Conservation (phyloP, 805 yeast species). For the Wickerhamiella cacticola region DNA sequence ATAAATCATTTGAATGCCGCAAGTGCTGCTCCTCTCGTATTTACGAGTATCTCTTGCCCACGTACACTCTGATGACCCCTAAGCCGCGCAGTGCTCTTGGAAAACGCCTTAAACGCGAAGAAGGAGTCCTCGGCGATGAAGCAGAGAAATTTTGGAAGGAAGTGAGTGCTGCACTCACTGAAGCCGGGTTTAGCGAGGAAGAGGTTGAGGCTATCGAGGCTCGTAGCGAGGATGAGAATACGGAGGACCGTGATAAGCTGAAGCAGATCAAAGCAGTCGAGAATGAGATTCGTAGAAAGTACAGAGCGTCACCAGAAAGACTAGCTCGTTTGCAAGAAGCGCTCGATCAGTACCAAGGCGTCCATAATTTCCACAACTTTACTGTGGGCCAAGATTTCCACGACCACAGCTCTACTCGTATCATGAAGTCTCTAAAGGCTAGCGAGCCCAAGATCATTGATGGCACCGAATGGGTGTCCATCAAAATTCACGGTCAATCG, state of each 20-base stretch:
- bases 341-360: conserved; percentile 64
- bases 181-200: conserved; percentile 33
- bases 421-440: conserved; percentile 65
- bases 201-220: conserved; percentile 12
- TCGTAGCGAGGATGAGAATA: conserved; percentile 15
- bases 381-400: conserved; percentile 70
- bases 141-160: conserved; percentile 63
- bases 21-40: conserved; percentile 92
- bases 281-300: conserved; percentile 53
- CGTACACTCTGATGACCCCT: conserved; percentile 85
- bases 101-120: conserved; percentile 44
- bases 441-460: conserved; percentile 85
- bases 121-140: conserved; percentile 49
- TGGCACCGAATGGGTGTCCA: conserved; percentile 91
- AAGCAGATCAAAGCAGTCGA: conserved; percentile 51
- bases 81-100: conserved; percentile 60
- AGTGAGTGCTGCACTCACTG: conserved; percentile 32
- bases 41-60: conserved; percentile 87
- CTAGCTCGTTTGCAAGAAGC: conserved; percentile 53
- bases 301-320: conserved; percentile 51
- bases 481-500: conserved; percentile 95
- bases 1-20: conserved; percentile 86
- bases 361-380: conserved; percentile 86
- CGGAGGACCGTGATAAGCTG: conserved; percentile 24
- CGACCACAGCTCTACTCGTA: conserved; percentile 76